A percentile compares a stretch with the other conserved stretches of the same genome.
These are phyloP conservation scores for Rhododendron simsii DNA, from an alignment of 148 eudicot genomes.

Conservation along the genomic window DNA sequence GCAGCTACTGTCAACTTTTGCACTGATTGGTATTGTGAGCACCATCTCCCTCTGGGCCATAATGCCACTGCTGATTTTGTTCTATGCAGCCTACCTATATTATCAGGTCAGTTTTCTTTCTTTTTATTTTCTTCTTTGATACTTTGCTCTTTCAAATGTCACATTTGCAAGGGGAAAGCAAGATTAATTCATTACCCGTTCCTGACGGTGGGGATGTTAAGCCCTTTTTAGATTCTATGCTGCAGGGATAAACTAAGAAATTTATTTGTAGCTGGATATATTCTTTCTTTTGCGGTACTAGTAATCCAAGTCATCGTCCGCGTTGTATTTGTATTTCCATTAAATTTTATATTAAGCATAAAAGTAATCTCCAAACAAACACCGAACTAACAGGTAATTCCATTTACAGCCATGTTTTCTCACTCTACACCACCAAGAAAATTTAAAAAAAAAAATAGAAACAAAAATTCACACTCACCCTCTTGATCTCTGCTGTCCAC, in stretches of 20 bases:
- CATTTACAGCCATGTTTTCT: background rate
- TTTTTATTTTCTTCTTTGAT: background rate
- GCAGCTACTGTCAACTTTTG: slow-evolving; percentile 56
- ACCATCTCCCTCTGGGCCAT: slow-evolving; percentile 61
- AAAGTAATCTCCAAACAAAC: background rate
- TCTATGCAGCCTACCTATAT: slow-evolving; percentile 58
- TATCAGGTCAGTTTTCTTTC: slow-evolving; percentile 40
- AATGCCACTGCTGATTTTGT: slow-evolving; percentile 60
- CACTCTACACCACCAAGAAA: background rate
- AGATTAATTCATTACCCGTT: background rate
- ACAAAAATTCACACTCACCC: background rate
- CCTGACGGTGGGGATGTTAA: background rate
- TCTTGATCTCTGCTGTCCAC: background rate
- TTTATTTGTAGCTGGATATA: background rate
- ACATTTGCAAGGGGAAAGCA: background rate
- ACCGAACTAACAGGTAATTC: background rate
- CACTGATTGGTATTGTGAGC: slow-evolving; percentile 55
- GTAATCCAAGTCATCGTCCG: background rate
- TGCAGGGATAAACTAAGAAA: background rate
- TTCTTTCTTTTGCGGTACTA: background rate
- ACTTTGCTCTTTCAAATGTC: background rate
- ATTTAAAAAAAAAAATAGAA: background rate
- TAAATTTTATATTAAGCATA: background rate
- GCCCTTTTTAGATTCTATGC: background rate
- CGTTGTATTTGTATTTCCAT: background rate